Evolutionary conservation across 352 stramenopile genomes (phyloP).

Genomic region (Thraustochytrium striatum): DNA sequence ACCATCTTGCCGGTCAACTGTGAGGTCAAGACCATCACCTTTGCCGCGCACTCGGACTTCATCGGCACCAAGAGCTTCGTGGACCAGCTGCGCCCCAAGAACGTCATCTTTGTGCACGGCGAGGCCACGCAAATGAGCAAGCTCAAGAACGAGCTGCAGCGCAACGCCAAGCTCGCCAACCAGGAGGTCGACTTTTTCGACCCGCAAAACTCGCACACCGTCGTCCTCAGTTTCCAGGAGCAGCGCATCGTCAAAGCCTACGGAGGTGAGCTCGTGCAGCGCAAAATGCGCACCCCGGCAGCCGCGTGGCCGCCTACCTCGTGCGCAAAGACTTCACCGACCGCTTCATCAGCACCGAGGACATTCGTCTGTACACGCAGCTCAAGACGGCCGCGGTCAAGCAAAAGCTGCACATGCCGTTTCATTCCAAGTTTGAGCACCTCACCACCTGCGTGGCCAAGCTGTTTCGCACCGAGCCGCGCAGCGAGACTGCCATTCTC

Average conservation of each 20-base stretch:
- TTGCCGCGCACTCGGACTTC: conserved; percentile 82
- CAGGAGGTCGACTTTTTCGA: background rate
- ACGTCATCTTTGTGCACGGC: conserved; percentile 80
- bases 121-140: conserved; percentile 88
- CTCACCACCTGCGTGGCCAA: background rate
- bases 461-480: background rate
- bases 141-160: conserved; percentile 63
- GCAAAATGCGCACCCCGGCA: conserved; percentile 34
- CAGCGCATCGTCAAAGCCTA: conserved; percentile 41
- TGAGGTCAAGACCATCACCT: conserved; percentile 83
- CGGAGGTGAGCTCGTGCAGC: conserved; percentile 36
- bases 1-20: conserved; percentile 80
- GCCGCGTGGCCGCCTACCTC: conserved; percentile 18
- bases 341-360: conserved; percentile 24
- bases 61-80: conserved; percentile 79
- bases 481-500: background rate
- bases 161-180: background rate
- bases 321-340: conserved; percentile 37
- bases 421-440: conserved; percentile 21
- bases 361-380: conserved; percentile 38
- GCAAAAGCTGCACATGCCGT: conserved; percentile 16
- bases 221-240: conserved; percentile 26
- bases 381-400: conserved; percentile 26
- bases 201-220: conserved; percentile 7
- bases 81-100: conserved; percentile 73